Percentiles rank a stretch among this genome's conserved stretches.
Evolutionary conservation across 352 stramenopile genomes (phyloP).

Genomic region (Phytophthora aleatoria): DNA sequence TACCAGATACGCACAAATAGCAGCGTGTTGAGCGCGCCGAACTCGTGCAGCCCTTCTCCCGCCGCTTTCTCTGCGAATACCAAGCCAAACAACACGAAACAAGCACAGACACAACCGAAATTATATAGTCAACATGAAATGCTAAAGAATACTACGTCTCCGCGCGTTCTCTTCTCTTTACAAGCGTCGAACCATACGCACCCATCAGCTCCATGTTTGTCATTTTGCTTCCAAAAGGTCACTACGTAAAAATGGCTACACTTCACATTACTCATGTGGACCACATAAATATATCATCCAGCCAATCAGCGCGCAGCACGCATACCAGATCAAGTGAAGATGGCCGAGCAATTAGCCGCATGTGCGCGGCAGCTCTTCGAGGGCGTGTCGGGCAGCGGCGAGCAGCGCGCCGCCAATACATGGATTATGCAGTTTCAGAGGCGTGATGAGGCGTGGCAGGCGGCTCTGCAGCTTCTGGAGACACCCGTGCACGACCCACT

Average conservation of each 20-base stretch:
- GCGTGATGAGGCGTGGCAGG: conserved; percentile 59
- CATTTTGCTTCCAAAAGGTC: conserved; percentile 19
- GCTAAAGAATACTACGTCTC: neutral
- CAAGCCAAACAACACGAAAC: neutral
- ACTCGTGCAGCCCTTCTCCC: conserved; percentile 79
- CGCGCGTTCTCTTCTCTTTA: neutral
- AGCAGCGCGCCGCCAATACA: conserved; percentile 60
- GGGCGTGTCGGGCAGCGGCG: conserved; percentile 52
- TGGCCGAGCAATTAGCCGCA: conserved; percentile 58
- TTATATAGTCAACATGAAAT: neutral
- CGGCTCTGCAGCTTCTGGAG: conserved; percentile 61
- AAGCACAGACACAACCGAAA: neutral
- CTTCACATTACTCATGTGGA: neutral
- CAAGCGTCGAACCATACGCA: conserved; percentile 19
- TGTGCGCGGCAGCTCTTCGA: conserved; percentile 73
- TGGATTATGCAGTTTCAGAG: conserved; percentile 76
- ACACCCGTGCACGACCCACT: conserved; percentile 24
- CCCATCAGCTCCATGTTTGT: conserved; percentile 41
- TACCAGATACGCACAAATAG: conserved; percentile 62
- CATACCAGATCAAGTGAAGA: conserved; percentile 20
- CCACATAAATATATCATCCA: neutral
- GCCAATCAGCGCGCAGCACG: conserved; percentile 10
- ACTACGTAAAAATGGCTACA: conserved; percentile 4
- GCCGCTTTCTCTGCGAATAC: conserved; percentile 58
- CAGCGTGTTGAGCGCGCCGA: conserved; percentile 88